Percentiles rank a stretch among this genome's conserved stretches.
phyloP scores from a whole-genome alignment of 129 eudicot genomes.

The Pulicaria dysenterica region DNA sequence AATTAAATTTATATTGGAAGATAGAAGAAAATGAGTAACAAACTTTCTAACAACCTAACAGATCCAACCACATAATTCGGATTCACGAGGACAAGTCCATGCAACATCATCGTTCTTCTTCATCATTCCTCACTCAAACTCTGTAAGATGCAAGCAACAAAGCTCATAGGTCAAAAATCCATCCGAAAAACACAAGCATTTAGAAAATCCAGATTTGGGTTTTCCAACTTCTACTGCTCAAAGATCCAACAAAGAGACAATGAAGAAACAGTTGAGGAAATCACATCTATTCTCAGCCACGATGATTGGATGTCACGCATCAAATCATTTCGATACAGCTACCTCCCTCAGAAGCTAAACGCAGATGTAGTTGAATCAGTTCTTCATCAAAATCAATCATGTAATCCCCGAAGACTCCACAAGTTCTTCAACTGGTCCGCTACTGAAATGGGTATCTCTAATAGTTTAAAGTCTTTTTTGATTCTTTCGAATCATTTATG shows the following conservation, averaged over 20 bases:
- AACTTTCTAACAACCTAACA: too few relatives aligned
- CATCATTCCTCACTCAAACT: neutral
- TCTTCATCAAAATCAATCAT: slow-evolving; percentile 41
- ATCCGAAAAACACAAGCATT: neutral
- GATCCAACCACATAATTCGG: too few relatives aligned
- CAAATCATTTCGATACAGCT: slow-evolving; percentile 48
- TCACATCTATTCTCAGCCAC: slow-evolving; percentile 46
- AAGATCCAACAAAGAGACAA: slow-evolving; percentile 16
- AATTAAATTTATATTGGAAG: too few relatives aligned
- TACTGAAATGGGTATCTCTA: slow-evolving; percentile 55
- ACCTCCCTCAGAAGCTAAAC: slow-evolving; percentile 41
- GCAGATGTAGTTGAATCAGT: slow-evolving; percentile 61
- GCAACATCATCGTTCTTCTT: neutral
- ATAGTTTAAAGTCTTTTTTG: slow-evolving; percentile 34
- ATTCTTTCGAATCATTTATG: slow-evolving; percentile 29
- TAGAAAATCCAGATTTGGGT: slow-evolving; percentile 9
- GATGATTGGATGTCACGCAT: slow-evolving; percentile 44
- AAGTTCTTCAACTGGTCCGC: slow-evolving; percentile 67
- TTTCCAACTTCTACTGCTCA: slow-evolving; percentile 19
- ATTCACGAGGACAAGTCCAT: too few relatives aligned
- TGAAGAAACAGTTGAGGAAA: slow-evolving; percentile 43
- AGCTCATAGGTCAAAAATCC: slow-evolving; percentile 23
- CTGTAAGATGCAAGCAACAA: slow-evolving; percentile 18
- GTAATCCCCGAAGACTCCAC: slow-evolving; percentile 48
- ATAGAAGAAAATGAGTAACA: too few relatives aligned